A percentile compares a stretch with the other conserved stretches of the same genome.
phyloP scores from a whole-genome alignment of 768 basidiomycete species.

The Boletus vermiculosoides region DNA sequence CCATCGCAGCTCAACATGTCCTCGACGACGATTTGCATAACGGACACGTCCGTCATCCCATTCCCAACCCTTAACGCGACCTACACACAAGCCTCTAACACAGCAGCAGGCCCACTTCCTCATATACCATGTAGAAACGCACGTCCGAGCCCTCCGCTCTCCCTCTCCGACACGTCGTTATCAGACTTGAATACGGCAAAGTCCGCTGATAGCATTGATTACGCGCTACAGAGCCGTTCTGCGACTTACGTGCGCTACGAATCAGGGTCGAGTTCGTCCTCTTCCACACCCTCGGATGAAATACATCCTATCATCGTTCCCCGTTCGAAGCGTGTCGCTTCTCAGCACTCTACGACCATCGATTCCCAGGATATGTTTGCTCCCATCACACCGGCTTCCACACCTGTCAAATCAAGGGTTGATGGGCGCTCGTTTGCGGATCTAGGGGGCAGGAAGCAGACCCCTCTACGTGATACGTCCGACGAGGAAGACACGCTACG shows the following conservation, averaged over 20 bases:
- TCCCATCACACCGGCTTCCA: conserved; percentile 43
- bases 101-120: conserved; percentile 60
- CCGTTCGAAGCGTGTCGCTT: conserved; percentile 38
- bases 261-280: conserved; percentile 37
- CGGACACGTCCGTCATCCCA: conserved; percentile 27
- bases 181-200: conserved; percentile 7
- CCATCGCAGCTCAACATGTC: conserved; percentile 13
- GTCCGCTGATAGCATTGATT: conserved; percentile 6
- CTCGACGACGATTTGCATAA: conserved; percentile 24
- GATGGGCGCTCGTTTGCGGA: conserved; percentile 12
- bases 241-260: conserved; percentile 17
- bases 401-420: conserved; percentile 25
- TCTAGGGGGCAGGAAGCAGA: conserved; percentile 13
- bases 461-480: conserved; percentile 27
- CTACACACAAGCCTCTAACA: conserved; percentile 44
- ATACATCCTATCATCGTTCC: conserved; percentile 35
- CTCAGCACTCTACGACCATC: conserved; percentile 23
- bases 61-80: conserved; percentile 25
- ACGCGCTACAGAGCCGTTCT: conserved; percentile 3
- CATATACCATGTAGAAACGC: conserved; percentile 54
- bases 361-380: conserved; percentile 32
- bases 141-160: conserved; percentile 6
- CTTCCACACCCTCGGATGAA: conserved; percentile 38
- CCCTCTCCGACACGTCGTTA: conserved; percentile 16
- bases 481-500: conserved; percentile 30